Percentiles rank a stretch among this genome's conserved stretches.
These are phyloP conservation scores for Fonsecaea nubica DNA, from an alignment of 2,329 filamentous ascomycete species.

Conservation along the genomic window DNA sequence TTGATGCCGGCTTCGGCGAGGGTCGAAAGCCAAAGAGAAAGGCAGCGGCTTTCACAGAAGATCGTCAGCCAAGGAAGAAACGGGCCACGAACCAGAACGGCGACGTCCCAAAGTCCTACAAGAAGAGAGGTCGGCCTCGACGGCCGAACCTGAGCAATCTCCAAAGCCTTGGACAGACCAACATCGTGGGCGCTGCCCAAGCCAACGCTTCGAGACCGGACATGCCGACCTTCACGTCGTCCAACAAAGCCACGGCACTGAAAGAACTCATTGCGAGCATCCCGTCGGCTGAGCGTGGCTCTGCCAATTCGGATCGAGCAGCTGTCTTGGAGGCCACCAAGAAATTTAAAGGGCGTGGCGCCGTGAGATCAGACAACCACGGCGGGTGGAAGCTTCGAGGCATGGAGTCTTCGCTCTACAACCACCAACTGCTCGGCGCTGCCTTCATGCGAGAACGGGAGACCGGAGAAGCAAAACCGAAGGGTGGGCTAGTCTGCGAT, in stretches of 20 bases:
- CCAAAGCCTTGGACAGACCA: constrained; percentile 34
- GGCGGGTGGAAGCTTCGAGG: constrained; percentile 45
- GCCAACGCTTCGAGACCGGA: constrained; percentile 39
- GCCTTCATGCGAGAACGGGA: constrained; percentile 38
- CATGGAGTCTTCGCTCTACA: constrained; percentile 45
- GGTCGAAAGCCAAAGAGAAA: constrained; percentile 28
- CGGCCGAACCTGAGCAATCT: constrained; percentile 36
- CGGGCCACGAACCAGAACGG: neutral
- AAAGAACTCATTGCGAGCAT: constrained; percentile 44
- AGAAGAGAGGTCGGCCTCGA: constrained; percentile 15
- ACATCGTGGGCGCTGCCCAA: constrained; percentile 42
- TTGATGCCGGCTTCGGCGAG: constrained; percentile 9
- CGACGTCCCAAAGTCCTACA: constrained; percentile 3
- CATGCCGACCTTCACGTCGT: constrained; percentile 40
- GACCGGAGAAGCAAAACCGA: constrained; percentile 35
- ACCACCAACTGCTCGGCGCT: constrained; percentile 45
- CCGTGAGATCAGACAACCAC: constrained; percentile 42
- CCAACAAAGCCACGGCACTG: constrained; percentile 43
- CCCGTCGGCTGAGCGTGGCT: constrained; percentile 40
- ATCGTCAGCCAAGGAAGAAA: constrained; percentile 19
- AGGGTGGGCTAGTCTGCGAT: constrained; percentile 50
- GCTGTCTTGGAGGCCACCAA: constrained; percentile 42
- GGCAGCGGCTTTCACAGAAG: constrained; percentile 8
- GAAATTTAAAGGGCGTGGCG: constrained; percentile 41
- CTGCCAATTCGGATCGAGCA: constrained; percentile 40